Percentiles rank a stretch among this genome's conserved stretches.
Conservation (phyloP, 2,329 filamentous ascomycete genomes). For the Neonectria neomacrospora region DNA sequence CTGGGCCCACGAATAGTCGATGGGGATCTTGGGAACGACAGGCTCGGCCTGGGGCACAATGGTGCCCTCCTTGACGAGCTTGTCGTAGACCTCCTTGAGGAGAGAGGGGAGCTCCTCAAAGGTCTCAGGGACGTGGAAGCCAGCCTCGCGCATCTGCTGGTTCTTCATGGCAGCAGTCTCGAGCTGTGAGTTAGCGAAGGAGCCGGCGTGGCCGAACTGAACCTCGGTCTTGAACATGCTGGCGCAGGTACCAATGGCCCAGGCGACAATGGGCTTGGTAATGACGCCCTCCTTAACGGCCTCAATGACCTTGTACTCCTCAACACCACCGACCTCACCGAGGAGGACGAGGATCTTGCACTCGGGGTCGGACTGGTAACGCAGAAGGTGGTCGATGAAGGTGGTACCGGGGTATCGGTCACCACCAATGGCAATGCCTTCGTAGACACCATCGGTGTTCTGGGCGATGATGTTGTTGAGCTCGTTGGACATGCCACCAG, state of each 20-base stretch:
- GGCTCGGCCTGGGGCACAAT: conserved; percentile 91
- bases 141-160: conserved; percentile 93
- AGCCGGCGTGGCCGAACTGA: conserved; percentile 98
- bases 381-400: conserved; percentile 97
- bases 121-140: conserved; percentile 92
- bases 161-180: conserved; percentile 98
- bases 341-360: conserved; percentile 98
- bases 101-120: conserved; percentile 92
- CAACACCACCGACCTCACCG: conserved; percentile 98
- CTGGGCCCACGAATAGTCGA: conserved; percentile 99
- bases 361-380: conserved; percentile 95
- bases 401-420: conserved; percentile 98
- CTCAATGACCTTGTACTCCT: conserved; percentile 99
- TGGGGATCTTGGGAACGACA: conserved; percentile 96
- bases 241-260: conserved; percentile 99
- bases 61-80: conserved; percentile 84
- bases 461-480: conserved; percentile 99
- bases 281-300: conserved; percentile 94
- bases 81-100: conserved; percentile 86
- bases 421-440: conserved; percentile 99
- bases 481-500: conserved; percentile 99
- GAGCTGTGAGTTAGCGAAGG: conserved; percentile 98
- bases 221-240: conserved; percentile 99
- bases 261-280: conserved; percentile 98
- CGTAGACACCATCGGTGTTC: conserved; percentile 96